Evolutionary conservation across 129 eudicot genomes (phyloP).

Genomic region (Lactuca sativa): DNA sequence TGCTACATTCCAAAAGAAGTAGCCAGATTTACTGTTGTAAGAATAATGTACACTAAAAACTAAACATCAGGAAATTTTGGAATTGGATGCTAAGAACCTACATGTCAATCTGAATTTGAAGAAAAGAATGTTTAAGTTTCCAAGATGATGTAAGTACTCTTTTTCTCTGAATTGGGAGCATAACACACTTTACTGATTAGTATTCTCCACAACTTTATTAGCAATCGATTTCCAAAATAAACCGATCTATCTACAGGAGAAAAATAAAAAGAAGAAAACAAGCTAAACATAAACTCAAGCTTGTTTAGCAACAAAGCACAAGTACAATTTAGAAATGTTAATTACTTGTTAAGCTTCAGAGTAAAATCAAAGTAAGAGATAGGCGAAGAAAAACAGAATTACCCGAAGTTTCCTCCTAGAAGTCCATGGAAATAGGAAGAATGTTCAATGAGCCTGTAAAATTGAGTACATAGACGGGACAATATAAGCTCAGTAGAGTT

Average conservation of each 20-base stretch:
- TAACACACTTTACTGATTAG: background rate
- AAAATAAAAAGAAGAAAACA: background rate
- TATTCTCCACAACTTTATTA: background rate
- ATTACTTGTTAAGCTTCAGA: background rate
- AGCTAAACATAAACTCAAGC: slow-evolving; percentile 1
- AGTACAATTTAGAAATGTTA: background rate
- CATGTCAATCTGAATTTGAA: background rate
- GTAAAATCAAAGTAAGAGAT: background rate
- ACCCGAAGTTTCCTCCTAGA: slow-evolving; percentile 70
- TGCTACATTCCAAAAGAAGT: too few species aligned
- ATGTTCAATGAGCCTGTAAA: slow-evolving; percentile 57
- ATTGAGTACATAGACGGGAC: background rate
- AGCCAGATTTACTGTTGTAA: too few species aligned
- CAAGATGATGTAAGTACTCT: background rate
- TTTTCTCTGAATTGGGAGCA: background rate
- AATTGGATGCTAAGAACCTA: background rate
- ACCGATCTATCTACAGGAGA: background rate
- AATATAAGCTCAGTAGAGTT: background rate
- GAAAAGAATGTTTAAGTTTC: background rate
- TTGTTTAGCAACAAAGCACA: background rate
- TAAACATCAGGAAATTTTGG: background rate
- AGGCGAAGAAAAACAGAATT: background rate
- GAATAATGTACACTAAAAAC: too few species aligned
- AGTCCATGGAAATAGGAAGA: slow-evolving; percentile 81
- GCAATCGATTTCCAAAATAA: background rate